A percentile compares a stretch with the other conserved stretches of the same genome.
Evolutionary conservation across 805 yeast genomes (phyloP).

Genomic region (Ogataea paradorogensis): DNA sequence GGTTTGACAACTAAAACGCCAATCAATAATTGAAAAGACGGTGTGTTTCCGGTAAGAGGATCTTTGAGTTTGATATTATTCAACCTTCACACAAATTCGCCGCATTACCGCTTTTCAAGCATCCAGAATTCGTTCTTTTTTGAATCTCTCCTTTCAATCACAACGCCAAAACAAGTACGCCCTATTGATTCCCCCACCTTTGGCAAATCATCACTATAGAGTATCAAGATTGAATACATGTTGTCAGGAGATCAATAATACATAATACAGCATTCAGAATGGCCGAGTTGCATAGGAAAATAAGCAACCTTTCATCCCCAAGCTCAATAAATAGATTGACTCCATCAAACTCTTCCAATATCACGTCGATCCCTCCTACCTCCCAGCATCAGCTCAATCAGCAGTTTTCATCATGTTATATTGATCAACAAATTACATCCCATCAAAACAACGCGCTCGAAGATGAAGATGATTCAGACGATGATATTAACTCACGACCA

Average conservation of each 20-base stretch:
- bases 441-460: conserved; percentile 7
- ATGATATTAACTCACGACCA: conserved; percentile 46
- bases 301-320: conserved; percentile 23
- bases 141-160: background rate
- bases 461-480: conserved; percentile 30
- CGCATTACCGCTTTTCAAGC: background rate
- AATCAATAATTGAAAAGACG: background rate
- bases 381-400: conserved; percentile 8
- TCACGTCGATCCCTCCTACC: conserved; percentile 20
- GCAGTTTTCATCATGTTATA: conserved; percentile 6
- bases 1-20: conserved; percentile 1
- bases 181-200: too few species aligned
- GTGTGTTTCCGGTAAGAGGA: background rate
- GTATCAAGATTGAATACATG: background rate
- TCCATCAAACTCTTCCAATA: conserved; percentile 17
- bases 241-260: background rate
- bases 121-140: background rate
- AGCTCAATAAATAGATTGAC: conserved; percentile 16
- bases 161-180: conserved; percentile 4
- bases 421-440: conserved; percentile 2
- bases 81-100: background rate
- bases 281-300: conserved; percentile 26
- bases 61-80: background rate
- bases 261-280: conserved; percentile 5
- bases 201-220: too few species aligned